Percentiles rank a stretch among this genome's conserved stretches.
Conservation (phyloP, 176 grass and related monocot species). For the Zizania latifolia region DNA sequence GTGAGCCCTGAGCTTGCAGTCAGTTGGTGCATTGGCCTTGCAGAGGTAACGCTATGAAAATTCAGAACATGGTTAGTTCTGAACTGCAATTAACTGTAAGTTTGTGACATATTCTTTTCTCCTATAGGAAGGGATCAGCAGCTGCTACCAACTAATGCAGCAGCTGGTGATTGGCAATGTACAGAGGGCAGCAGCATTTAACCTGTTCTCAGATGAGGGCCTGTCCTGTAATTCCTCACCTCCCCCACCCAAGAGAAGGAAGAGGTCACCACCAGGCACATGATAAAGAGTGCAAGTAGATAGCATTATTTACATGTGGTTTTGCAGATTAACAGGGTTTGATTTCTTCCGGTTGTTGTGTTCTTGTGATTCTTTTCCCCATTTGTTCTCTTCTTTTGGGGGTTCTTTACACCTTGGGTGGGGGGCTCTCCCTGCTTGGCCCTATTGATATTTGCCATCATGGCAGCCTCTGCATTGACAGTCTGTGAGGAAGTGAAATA, state of each 20-base stretch:
- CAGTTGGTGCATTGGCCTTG: slow-evolving; percentile 81
- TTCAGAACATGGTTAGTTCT: not conserved
- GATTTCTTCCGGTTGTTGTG: slow-evolving; percentile 41
- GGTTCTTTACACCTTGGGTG: slow-evolving; percentile 44
- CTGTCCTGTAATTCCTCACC: slow-evolving; percentile 37
- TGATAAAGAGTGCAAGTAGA: slow-evolving; percentile 35
- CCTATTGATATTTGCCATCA: slow-evolving; percentile 38
- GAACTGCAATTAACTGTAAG: not conserved
- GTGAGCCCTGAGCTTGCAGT: slow-evolving; percentile 45
- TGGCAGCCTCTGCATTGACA: slow-evolving; percentile 40
- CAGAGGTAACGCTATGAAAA: slow-evolving; percentile 43
- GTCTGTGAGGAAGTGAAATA: slow-evolving; percentile 34
- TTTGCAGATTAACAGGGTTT: slow-evolving; percentile 56
- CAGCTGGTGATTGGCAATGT: slow-evolving; percentile 38
- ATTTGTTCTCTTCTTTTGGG: slow-evolving; percentile 51
- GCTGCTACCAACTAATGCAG: slow-evolving; percentile 68
- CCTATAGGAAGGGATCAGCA: slow-evolving; percentile 66
- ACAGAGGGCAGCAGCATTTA: slow-evolving; percentile 28
- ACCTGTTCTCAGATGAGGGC: slow-evolving; percentile 37
- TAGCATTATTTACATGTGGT: slow-evolving; percentile 37
- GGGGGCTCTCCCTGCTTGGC: slow-evolving; percentile 33
- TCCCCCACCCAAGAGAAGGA: slow-evolving; percentile 62
- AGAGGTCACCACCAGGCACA: slow-evolving; percentile 41
- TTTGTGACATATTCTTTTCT: not conserved
- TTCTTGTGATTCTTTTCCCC: slow-evolving; percentile 38